Percentiles rank a stretch among this genome's conserved stretches.
Evolutionary conservation across 1,284 basidiomycete genomes (phyloP).

Genomic region (Amylostereum areolatum): DNA sequence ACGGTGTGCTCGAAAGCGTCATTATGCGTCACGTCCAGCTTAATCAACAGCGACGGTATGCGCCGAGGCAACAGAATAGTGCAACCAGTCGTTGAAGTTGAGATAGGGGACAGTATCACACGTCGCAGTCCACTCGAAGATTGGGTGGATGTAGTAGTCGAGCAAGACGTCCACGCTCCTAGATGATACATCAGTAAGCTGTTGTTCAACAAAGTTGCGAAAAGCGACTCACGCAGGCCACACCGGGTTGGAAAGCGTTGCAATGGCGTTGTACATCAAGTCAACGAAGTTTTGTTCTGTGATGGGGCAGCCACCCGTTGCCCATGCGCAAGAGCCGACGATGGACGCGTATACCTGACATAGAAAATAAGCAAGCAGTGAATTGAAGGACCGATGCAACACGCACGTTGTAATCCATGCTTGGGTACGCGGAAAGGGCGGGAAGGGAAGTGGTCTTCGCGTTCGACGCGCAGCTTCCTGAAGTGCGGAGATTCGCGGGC

Average conservation of each 20-base stretch:
- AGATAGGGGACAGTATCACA: background rate
- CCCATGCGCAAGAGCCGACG: slow-evolving; percentile 1
- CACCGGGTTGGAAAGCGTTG: background rate
- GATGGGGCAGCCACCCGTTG: background rate
- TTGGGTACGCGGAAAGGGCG: background rate
- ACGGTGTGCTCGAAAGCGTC: too few relatives aligned
- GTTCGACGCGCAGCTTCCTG: background rate
- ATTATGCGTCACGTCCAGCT: too few relatives aligned
- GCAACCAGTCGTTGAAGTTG: slow-evolving; percentile 1
- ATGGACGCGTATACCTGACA: slow-evolving; percentile 1
- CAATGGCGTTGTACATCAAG: background rate
- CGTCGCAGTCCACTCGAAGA: background rate
- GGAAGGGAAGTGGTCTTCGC: background rate
- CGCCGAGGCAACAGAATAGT: too few relatives aligned
- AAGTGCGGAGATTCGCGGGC: background rate
- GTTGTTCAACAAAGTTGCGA: background rate
- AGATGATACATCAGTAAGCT: background rate
- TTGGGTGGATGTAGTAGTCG: background rate
- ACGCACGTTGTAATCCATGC: background rate
- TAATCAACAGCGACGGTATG: too few relatives aligned
- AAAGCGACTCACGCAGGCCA: background rate
- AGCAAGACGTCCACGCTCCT: background rate
- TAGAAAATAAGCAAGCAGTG: background rate
- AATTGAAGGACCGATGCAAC: background rate
- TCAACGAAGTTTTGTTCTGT: slow-evolving; percentile 1